phyloP scores from a whole-genome alignment of 2,329 filamentous ascomycete species.

The Beauveria sp. region DNA sequence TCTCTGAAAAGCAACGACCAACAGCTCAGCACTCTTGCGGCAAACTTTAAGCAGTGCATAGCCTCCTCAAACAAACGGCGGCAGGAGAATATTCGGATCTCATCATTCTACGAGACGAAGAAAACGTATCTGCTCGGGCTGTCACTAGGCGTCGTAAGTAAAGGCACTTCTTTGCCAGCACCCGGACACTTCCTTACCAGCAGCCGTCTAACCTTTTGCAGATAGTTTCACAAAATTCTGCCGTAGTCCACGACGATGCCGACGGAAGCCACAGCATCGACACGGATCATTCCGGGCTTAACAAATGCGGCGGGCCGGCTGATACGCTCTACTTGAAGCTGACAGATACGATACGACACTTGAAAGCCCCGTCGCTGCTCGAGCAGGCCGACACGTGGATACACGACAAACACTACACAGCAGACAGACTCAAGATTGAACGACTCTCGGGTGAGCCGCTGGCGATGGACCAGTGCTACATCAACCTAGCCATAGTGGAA shows the following conservation, averaged over 20 bases:
- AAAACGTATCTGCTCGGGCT: constrained; percentile 13
- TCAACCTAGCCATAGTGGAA: constrained; percentile 32
- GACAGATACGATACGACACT: neutral
- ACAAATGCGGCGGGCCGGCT: constrained; percentile 11
- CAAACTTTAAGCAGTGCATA: too few relatives aligned
- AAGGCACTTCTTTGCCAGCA: neutral
- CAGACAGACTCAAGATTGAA: constrained; percentile 23
- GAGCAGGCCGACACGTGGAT: constrained; percentile 18
- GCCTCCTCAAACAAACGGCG: too few relatives aligned
- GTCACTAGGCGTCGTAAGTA: constrained; percentile 13
- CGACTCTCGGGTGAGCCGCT: constrained; percentile 27
- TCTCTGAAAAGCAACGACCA: too few relatives aligned
- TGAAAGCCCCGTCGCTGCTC: neutral
- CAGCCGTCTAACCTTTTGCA: neutral
- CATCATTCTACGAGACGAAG: constrained; percentile 16
- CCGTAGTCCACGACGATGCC: neutral
- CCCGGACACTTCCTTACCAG: neutral
- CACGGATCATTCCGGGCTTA: constrained; percentile 17
- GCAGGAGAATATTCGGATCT: too few relatives aligned
- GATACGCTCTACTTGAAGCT: constrained; percentile 11
- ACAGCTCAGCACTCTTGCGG: constrained; percentile 6
- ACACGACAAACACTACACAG: constrained; percentile 17
- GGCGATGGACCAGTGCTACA: constrained; percentile 30
- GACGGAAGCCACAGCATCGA: constrained; percentile 5
- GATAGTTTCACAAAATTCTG: constrained; percentile 13